A percentile compares a stretch with the other conserved stretches of the same genome.
phyloP scores from a whole-genome alignment of 495 filamentous ascomycete species.

The Neurospora sp. region DNA sequence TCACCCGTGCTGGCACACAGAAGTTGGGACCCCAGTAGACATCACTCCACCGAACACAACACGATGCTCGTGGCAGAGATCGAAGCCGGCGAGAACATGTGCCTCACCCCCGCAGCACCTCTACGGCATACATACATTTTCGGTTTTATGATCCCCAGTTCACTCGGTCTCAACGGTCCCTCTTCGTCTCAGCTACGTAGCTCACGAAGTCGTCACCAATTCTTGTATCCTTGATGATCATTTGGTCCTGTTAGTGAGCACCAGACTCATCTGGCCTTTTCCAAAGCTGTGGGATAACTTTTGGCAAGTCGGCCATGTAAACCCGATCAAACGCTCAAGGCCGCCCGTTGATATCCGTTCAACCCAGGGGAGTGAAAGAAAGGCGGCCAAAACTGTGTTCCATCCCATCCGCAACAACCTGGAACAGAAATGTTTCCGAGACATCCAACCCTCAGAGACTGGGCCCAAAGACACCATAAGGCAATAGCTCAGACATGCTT shows the following conservation, averaged over 20 bases:
- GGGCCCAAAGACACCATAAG: background rate
- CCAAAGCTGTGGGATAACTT: background rate
- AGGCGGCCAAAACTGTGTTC: background rate
- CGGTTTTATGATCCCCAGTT: background rate
- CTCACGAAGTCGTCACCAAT: background rate
- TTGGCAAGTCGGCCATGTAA: background rate
- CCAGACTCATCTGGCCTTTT: background rate
- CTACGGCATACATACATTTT: background rate
- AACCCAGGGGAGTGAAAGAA: background rate
- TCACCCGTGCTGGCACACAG: background rate
- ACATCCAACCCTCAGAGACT: background rate
- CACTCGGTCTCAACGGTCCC: background rate
- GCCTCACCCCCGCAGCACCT: background rate
- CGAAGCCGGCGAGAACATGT: background rate
- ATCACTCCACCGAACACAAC: background rate
- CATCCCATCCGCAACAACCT: background rate
- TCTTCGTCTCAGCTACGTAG: background rate
- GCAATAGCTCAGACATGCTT: background rate
- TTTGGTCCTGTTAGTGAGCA: background rate
- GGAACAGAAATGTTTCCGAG: background rate
- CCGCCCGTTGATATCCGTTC: background rate
- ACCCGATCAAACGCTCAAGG: background rate
- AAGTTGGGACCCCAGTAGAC: background rate
- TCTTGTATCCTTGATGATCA: background rate
- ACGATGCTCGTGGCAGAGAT: background rate